phyloP scores from a whole-genome alignment of 257 asterid genomes.

The Gentiana macrophylla region DNA sequence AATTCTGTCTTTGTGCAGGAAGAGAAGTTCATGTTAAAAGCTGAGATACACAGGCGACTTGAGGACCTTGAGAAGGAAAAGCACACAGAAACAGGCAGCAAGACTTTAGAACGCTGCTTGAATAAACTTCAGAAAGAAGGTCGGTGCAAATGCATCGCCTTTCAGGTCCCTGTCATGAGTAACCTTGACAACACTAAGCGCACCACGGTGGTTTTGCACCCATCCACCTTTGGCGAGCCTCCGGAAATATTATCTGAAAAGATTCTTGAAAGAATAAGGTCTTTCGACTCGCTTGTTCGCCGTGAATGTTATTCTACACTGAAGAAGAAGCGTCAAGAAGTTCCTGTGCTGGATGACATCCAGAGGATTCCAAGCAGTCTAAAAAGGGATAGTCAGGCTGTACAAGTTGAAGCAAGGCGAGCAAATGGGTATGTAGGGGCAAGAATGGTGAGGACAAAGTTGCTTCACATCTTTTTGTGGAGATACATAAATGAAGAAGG shows the following conservation, averaged over 20 bases:
- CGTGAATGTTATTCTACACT: conserved; percentile 30
- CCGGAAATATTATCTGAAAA: conserved; percentile 45
- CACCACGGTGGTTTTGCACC: conserved; percentile 73
- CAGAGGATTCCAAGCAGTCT: conserved; percentile 44
- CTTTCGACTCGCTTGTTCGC: conserved; percentile 56
- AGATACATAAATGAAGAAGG: conserved; percentile 30
- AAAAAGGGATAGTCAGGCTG: conserved; percentile 42
- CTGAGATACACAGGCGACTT: conserved; percentile 76
- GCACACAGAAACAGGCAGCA: conserved; percentile 54
- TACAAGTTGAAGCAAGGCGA: conserved; percentile 50
- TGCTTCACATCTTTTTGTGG: conserved; percentile 83
- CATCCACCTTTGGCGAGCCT: conserved; percentile 42
- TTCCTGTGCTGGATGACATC: conserved; percentile 50
- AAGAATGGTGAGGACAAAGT: conserved; percentile 81
- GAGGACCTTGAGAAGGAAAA: conserved; percentile 64
- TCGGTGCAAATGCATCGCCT: conserved; percentile 57
- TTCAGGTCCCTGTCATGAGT: conserved; percentile 65
- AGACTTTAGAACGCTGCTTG: conserved; percentile 64
- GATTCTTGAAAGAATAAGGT: conserved; percentile 70
- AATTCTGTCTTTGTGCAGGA: conserved; percentile 19
- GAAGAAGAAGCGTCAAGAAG: conserved; percentile 37
- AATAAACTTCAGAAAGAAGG: conserved; percentile 82
- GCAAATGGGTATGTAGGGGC: conserved; percentile 68
- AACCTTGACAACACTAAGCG: conserved; percentile 63
- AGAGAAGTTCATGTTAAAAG: conserved; percentile 71